Percentiles rank a stretch among this genome's conserved stretches.
phyloP scores from a whole-genome alignment of 345 rosid genomes.

The Brassica rapa region DNA sequence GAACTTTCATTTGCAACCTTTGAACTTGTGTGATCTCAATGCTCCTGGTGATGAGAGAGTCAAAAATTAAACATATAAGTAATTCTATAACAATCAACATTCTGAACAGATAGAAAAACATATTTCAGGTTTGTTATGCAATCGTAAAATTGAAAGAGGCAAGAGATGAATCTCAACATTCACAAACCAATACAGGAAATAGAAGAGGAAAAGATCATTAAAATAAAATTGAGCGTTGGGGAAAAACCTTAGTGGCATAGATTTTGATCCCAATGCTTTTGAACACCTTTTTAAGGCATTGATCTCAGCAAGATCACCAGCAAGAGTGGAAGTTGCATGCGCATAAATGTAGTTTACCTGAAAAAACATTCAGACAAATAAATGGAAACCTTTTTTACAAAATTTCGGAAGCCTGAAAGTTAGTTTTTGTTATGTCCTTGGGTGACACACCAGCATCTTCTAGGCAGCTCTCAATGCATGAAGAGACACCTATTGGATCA shows the following conservation, averaged over 20 bases:
- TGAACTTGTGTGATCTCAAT: too few relatives aligned
- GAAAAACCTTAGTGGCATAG: slow-evolving; percentile 89
- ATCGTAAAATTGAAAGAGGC: too few relatives aligned
- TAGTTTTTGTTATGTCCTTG: slow-evolving; percentile 63
- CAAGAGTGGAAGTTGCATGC: slow-evolving; percentile 96
- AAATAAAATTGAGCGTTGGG: neutral
- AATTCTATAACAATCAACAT: too few relatives aligned
- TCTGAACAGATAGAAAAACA: too few relatives aligned
- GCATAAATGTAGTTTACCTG: slow-evolving; percentile 98
- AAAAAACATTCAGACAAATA: neutral
- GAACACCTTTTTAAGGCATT: slow-evolving; percentile 97
- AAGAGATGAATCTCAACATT: too few relatives aligned
- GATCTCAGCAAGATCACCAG: slow-evolving; percentile 98
- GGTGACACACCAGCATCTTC: slow-evolving; percentile 99
- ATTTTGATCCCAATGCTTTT: slow-evolving; percentile 85
- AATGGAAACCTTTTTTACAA: neutral
- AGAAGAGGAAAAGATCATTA: neutral
- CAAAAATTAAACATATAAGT: too few relatives aligned
- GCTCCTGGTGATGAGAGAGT: too few relatives aligned
- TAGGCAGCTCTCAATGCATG: slow-evolving; percentile 92
- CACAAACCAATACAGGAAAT: neutral
- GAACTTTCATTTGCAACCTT: too few relatives aligned
- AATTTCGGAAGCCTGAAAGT: neutral
- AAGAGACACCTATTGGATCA: slow-evolving; percentile 94
- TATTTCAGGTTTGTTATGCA: too few relatives aligned